phyloP scores from a whole-genome alignment of 495 filamentous ascomycete species.

The Barbatosphaeria neglecta region DNA sequence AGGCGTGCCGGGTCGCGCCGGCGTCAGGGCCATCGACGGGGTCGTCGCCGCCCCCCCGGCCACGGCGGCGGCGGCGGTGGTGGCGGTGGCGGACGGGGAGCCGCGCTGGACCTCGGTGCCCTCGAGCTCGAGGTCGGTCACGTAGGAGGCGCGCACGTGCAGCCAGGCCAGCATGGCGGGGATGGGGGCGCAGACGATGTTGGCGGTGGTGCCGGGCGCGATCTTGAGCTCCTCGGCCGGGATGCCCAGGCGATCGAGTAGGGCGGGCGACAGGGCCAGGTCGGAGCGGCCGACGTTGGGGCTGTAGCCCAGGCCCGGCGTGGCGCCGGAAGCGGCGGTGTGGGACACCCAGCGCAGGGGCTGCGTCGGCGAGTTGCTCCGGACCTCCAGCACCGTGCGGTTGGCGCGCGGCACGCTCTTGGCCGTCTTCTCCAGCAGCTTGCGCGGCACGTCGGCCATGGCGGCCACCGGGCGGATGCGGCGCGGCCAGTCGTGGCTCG shows the following conservation, averaged over 20 bases:
- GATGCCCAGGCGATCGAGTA: not conserved
- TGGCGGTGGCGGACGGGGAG: not conserved
- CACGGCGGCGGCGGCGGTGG: not conserved
- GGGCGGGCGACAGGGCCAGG: not conserved
- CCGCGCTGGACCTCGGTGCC: not conserved
- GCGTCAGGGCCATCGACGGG: too few relatives aligned
- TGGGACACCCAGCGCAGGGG: not conserved
- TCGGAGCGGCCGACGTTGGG: not conserved
- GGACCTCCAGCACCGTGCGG: not conserved
- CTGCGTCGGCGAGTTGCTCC: not conserved
- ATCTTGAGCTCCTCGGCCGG: not conserved
- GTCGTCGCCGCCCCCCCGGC: too few relatives aligned
- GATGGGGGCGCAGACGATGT: not conserved
- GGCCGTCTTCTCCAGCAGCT: not conserved
- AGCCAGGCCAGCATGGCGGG: not conserved
- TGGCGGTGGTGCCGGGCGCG: not conserved
- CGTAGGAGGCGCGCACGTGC: not conserved
- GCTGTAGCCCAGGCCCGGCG: not conserved
- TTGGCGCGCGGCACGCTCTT: not conserved
- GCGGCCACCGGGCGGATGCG: not conserved
- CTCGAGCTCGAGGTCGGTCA: not conserved
- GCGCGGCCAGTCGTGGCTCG: not conserved
- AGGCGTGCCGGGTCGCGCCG: too few relatives aligned
- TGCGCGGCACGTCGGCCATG: not conserved
- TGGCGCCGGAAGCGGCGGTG: not conserved